A percentile compares a stretch with the other conserved stretches of the same genome.
phyloP scores from a whole-genome alignment of 140 eudicot genomes.

The Erigeron philadelphicus region DNA sequence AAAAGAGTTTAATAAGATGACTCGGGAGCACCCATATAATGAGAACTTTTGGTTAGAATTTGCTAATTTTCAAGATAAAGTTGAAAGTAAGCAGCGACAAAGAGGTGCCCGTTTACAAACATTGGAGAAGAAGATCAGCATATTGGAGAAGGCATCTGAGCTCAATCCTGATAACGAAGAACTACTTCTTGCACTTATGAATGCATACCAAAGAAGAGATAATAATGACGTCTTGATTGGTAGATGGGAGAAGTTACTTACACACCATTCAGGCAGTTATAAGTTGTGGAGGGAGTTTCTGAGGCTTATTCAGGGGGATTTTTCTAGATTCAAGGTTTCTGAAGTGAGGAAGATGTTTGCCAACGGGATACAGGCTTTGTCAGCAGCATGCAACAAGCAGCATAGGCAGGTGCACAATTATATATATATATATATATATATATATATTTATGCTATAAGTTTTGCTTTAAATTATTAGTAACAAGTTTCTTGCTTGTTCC shows the following conservation, averaged over 20 bases:
- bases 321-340: conserved; percentile 84
- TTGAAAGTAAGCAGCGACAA: conserved; percentile 75
- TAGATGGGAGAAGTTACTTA: conserved; percentile 87
- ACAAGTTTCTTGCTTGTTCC: not conserved
- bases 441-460: conserved; percentile 18
- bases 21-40: conserved; percentile 76
- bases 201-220: conserved; percentile 72
- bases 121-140: conserved; percentile 89
- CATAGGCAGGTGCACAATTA: conserved; percentile 95
- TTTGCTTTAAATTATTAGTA: not conserved
- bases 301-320: conserved; percentile 63
- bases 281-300: conserved; percentile 81
- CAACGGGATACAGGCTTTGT: conserved; percentile 75
- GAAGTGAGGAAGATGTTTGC: conserved; percentile 80
- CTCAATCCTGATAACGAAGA: conserved; percentile 83
- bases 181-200: conserved; percentile 62
- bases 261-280: conserved; percentile 65
- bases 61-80: conserved; percentile 89
- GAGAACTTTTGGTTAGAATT: conserved; percentile 64
- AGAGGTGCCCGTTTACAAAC: conserved; percentile 91
- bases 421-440: not conserved
- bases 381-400: conserved; percentile 77
- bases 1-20: conserved; percentile 70
- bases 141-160: conserved; percentile 87
- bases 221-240: conserved; percentile 62